phyloP scores from a whole-genome alignment of 106 monocot genomes.

The Dioscorea alata region DNA sequence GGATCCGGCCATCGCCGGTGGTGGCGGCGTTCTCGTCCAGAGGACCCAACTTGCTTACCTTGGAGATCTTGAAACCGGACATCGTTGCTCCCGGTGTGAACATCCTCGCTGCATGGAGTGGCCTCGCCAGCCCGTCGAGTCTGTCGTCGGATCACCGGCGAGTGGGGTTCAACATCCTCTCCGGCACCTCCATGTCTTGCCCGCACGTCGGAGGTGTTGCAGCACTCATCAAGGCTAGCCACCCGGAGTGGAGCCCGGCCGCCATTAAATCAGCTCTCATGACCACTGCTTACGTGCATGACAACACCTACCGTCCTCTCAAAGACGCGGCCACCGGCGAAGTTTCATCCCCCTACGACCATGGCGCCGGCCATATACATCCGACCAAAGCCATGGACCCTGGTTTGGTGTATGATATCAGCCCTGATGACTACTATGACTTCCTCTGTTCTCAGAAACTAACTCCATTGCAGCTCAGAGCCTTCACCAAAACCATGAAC shows the following conservation, averaged over 20 bases:
- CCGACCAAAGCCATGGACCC: constrained; percentile 72
- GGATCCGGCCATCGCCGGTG: constrained; percentile 78
- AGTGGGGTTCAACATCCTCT: constrained; percentile 76
- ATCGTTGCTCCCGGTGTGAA: constrained; percentile 86
- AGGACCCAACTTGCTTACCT: constrained; percentile 68
- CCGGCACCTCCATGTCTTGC: constrained; percentile 96
- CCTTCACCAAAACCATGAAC: constrained; percentile 54
- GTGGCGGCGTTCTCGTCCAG: constrained; percentile 88
- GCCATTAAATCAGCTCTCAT: constrained; percentile 89
- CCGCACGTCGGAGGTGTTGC: constrained; percentile 86
- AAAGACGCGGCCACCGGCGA: constrained; percentile 46
- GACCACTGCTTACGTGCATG: constrained; percentile 91
- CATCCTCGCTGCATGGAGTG: constrained; percentile 93
- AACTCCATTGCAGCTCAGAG: constrained; percentile 56
- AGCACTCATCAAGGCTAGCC: constrained; percentile 68
- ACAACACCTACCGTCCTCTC: constrained; percentile 57
- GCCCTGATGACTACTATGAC: constrained; percentile 56
- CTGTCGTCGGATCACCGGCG: constrained; percentile 49
- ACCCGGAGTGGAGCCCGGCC: constrained; percentile 81
- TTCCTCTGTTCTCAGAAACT: constrained; percentile 83
- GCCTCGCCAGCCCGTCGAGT: constrained; percentile 62
- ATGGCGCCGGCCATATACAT: constrained; percentile 84
- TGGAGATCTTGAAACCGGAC: constrained; percentile 88
- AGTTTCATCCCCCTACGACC: constrained; percentile 41
- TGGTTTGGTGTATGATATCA: constrained; percentile 71